Base-by-base conservation (phyloP, 176 grass and related monocot species). In the Saccharum spontaneum region DNA sequence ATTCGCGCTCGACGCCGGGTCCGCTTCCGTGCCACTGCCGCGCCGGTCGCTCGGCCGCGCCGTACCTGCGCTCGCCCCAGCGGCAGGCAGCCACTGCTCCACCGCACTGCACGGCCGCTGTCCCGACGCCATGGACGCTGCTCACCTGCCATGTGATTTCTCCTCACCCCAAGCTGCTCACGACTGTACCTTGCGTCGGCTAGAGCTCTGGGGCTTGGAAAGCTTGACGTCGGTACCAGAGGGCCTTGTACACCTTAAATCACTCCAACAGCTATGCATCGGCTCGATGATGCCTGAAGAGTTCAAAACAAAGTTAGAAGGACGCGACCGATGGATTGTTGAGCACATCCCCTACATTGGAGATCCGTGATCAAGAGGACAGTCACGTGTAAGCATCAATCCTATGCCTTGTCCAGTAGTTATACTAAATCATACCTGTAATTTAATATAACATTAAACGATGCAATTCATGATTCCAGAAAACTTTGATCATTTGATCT, bases 131-230 rank as follows among this genome's bases (percentile, higher is more conserved):
- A 40, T 40, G 39, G 39, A 8, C 39, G 39, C 39, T 40, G 44
- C 12, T 46, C 44, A 14, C 44, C 44, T 46, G 46, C 46, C 46
- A 15, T 48, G 46, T 15, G 46, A 48, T 48, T 48, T 48, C 46
- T 48, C 46, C 4, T 15, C 46, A 48, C 46, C 12, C 13, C 12
- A 48, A 48, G 46, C 46, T 15, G 3, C 13, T 46, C 45, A 46
- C 45, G 13, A 15, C 12, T 48, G 46, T 46, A 14, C 6, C 68
- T 84, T 91, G 31, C 5, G 41, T 10, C 41, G 40, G 20, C 68
- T 91, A 20, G 30, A 87, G 31, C 80, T 91, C 1, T 67, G 34
- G 48, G 31, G 75, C 67, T 62, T 85, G 72, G 75, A 65, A 63
- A 76, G 68, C 63, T 65, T 82, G 52, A 67, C 31, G 6, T 74